These are phyloP conservation scores for Trichodelitschia bisporula DNA, from an alignment of 495 filamentous ascomycete species.

Conservation along the genomic window DNA sequence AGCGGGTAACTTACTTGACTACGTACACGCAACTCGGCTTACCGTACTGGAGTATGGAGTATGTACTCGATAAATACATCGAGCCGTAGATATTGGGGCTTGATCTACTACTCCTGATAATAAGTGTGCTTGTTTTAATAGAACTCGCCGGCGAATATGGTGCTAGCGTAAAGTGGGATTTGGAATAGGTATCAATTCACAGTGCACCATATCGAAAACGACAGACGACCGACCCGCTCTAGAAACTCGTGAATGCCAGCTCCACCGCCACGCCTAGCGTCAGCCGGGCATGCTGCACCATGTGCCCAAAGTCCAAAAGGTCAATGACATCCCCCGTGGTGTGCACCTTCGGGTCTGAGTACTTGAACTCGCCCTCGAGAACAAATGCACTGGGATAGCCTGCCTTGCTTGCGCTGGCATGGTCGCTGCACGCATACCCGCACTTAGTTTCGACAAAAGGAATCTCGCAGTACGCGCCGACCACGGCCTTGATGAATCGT, in stretches of 20 bases:
- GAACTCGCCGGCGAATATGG: no score
- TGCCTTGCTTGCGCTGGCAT: conserved; percentile 86
- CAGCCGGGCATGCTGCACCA: conserved; percentile 89
- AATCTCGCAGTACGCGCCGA: conserved; percentile 21
- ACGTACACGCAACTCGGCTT: no score
- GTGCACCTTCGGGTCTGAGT: conserved; percentile 76
- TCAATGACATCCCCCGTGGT: conserved; percentile 71
- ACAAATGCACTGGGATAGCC: conserved; percentile 92
- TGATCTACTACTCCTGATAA: no score
- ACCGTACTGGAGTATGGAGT: no score
- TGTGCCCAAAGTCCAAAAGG: conserved; percentile 84
- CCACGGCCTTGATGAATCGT: conserved; percentile 73
- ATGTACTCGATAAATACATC: no score
- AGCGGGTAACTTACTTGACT: no score
- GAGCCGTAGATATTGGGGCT: no score
- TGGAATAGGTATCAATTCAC: no score
- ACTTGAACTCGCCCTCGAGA: conserved; percentile 71
- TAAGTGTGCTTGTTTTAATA: no score
- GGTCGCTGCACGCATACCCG: conserved; percentile 92
- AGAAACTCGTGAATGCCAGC: conserved; percentile 40
- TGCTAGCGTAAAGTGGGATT: no score
- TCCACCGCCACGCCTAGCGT: conserved; percentile 80
- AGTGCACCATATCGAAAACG: no score
- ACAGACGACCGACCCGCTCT: no score
- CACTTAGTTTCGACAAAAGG: conserved; percentile 29